These are phyloP conservation scores for Phytophthora cactorum DNA, from an alignment of 352 stramenopile genomes.

Conservation along the genomic window DNA sequence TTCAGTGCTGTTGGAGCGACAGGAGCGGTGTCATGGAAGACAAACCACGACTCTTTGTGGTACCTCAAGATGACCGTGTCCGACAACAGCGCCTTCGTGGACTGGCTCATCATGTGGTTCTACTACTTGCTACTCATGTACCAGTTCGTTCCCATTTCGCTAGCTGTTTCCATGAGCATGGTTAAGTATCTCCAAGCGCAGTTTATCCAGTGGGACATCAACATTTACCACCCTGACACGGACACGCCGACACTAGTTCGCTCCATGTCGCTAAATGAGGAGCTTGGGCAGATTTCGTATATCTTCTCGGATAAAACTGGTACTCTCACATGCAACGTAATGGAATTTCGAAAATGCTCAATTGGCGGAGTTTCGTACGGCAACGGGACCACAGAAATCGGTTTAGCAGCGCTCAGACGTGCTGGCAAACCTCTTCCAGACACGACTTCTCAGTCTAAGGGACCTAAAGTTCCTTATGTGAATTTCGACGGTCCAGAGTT, in stretches of 20 bases:
- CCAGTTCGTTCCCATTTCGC: slow-evolving; percentile 97
- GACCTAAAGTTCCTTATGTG: slow-evolving; percentile 59
- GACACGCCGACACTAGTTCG: slow-evolving; percentile 92
- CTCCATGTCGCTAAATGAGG: slow-evolving; percentile 94
- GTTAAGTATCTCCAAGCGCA: slow-evolving; percentile 95
- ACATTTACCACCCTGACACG: slow-evolving; percentile 93
- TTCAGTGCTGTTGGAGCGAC: slow-evolving; percentile 71
- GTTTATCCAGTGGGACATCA: slow-evolving; percentile 94
- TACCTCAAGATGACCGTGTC: slow-evolving; percentile 58
- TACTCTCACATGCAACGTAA: slow-evolving; percentile 99
- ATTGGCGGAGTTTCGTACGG: slow-evolving; percentile 92
- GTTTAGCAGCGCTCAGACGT: slow-evolving; percentile 66
- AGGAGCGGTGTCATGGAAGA: slow-evolving; percentile 66
- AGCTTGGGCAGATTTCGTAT: slow-evolving; percentile 97
- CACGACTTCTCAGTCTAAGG: slow-evolving; percentile 20
- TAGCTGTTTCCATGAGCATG: slow-evolving; percentile 98
- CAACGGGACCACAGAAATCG: slow-evolving; percentile 85
- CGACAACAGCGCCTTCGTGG: slow-evolving; percentile 37
- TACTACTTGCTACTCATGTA: slow-evolving; percentile 96
- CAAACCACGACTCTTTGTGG: slow-evolving; percentile 50
- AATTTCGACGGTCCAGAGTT: slow-evolving; percentile 82
- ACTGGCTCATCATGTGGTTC: slow-evolving; percentile 90
- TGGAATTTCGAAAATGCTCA: slow-evolving; percentile 96
- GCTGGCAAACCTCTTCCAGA: slow-evolving; percentile 64
- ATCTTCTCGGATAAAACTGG: slow-evolving; percentile 99